These are phyloP conservation scores for Alloascoidea africana DNA, from an alignment of 805 yeast species.

Conservation along the genomic window DNA sequence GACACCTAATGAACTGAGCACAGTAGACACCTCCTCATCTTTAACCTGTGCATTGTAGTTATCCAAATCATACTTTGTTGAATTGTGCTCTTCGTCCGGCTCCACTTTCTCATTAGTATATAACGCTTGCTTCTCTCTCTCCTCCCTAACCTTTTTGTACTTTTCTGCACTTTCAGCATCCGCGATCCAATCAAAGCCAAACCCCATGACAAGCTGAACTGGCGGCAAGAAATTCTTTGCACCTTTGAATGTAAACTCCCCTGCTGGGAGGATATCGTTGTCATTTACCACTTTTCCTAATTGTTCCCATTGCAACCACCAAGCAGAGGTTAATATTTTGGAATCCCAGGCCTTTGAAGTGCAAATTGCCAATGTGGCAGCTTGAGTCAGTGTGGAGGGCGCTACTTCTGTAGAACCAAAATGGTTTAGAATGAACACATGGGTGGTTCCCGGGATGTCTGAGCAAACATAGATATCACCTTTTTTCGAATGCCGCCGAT, in stretches of 20 bases:
- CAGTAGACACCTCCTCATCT: not conserved
- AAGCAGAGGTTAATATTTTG: constrained; percentile 67
- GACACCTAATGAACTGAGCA: not conserved
- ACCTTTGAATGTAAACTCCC: constrained; percentile 39
- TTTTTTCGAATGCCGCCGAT: constrained; percentile 58
- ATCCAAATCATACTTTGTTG: not conserved
- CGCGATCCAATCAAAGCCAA: constrained; percentile 64
- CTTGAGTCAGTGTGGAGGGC: constrained; percentile 79
- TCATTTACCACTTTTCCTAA: constrained; percentile 38
- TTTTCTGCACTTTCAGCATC: constrained; percentile 33
- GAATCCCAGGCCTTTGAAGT: constrained; percentile 84
- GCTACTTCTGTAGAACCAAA: constrained; percentile 29
- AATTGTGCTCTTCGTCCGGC: constrained; percentile 3
- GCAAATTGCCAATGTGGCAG: constrained; percentile 73
- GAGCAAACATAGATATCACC: constrained; percentile 62
- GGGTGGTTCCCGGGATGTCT: constrained; percentile 58
- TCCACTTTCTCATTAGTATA: constrained; percentile 14
- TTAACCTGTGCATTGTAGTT: not conserved
- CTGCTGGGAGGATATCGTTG: constrained; percentile 46
- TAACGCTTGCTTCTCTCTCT: constrained; percentile 7
- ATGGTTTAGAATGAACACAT: constrained; percentile 74
- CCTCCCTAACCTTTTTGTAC: constrained; percentile 13
- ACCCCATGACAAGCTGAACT: constrained; percentile 78
- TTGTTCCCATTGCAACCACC: constrained; percentile 63
- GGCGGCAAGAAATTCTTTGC: constrained; percentile 50